A percentile compares a stretch with the other conserved stretches of the same genome.
Evolutionary conservation across 345 rosid genomes (phyloP).

Genomic region (Melastoma malabathricum): DNA sequence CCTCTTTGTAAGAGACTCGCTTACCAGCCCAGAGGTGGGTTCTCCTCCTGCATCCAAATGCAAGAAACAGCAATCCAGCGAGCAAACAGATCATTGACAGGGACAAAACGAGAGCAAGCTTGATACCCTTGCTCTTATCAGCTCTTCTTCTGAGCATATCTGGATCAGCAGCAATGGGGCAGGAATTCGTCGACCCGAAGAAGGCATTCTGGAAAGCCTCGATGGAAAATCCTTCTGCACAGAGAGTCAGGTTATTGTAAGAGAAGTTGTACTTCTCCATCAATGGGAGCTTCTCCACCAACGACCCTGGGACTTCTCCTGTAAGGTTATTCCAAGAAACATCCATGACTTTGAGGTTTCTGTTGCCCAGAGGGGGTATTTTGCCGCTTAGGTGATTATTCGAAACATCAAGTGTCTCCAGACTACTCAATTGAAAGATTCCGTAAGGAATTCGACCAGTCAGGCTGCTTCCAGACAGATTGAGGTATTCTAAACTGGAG

Average conservation of each 20-base stretch:
- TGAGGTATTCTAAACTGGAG: constrained; percentile 48
- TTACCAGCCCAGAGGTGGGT: constrained; percentile 39
- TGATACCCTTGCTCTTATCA: constrained; percentile 29
- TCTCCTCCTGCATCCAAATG: constrained; percentile 55
- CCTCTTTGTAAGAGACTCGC: constrained; percentile 58
- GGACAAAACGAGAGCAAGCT: constrained; percentile 59
- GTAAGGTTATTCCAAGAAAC: constrained; percentile 68
- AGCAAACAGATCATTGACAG: constrained; percentile 56
- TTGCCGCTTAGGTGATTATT: constrained; percentile 51
- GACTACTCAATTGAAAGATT: constrained; percentile 31
- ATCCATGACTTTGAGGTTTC: constrained; percentile 49
- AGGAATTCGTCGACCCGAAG: constrained; percentile 49
- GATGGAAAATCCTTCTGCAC: constrained; percentile 33
- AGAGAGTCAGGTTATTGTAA: constrained; percentile 72
- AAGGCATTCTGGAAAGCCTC: constrained; percentile 38
- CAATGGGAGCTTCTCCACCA: constrained; percentile 38
- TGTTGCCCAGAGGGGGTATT: constrained; percentile 32
- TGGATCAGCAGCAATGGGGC: constrained; percentile 88
- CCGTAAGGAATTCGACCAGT: constrained; percentile 49
- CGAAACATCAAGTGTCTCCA: constrained; percentile 66
- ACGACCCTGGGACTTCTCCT: constrained; percentile 54
- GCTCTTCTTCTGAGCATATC: constrained; percentile 33
- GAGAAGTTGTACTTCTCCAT: constrained; percentile 82
- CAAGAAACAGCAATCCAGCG: constrained; percentile 46
- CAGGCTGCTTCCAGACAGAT: constrained; percentile 59